These are phyloP conservation scores for Pulveroboletus sp. DNA, from an alignment of 768 basidiomycete genomes.

Conservation along the genomic window DNA sequence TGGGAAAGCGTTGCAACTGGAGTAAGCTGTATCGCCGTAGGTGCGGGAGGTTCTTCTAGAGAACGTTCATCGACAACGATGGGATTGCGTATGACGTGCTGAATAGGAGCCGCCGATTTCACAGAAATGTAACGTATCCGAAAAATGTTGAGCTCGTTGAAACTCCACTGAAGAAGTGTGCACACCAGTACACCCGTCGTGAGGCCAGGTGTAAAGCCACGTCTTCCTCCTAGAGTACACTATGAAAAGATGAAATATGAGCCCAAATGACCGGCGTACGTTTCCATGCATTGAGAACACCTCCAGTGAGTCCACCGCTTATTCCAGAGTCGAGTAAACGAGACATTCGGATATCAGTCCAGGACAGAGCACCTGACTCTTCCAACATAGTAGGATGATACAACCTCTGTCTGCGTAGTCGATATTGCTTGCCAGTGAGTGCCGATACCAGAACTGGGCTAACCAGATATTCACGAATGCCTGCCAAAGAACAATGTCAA, in stretches of 20 bases:
- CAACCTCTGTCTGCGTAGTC: slow-evolving; percentile 34
- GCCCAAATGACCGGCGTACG: slow-evolving; percentile 37
- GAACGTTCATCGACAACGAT: background rate
- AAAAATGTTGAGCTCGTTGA: slow-evolving; percentile 64
- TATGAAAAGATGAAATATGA: slow-evolving; percentile 4
- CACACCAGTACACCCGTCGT: slow-evolving; percentile 58
- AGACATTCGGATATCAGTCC: slow-evolving; percentile 54
- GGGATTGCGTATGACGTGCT: background rate
- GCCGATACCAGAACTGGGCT: slow-evolving; percentile 55
- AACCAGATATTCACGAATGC: slow-evolving; percentile 72
- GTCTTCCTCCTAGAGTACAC: slow-evolving; percentile 51
- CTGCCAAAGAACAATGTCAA: slow-evolving; percentile 35
- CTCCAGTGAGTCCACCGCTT: slow-evolving; percentile 70
- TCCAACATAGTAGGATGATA: slow-evolving; percentile 19
- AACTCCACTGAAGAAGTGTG: slow-evolving; percentile 60
- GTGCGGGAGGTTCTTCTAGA: background rate
- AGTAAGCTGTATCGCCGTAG: slow-evolving; percentile 16
- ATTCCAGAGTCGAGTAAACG: slow-evolving; percentile 69
- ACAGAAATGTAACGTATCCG: slow-evolving; percentile 57
- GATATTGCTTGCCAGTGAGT: slow-evolving; percentile 48
- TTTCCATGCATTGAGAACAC: slow-evolving; percentile 53
- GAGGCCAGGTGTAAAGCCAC: slow-evolving; percentile 56
- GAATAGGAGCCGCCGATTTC: slow-evolving; percentile 4
- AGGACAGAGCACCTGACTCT: slow-evolving; percentile 30
- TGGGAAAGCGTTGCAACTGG: background rate